Percentiles rank a stretch among this genome's conserved stretches.
Conservation (phyloP, 331 rosid species). For the Malus hybrid region DNA sequence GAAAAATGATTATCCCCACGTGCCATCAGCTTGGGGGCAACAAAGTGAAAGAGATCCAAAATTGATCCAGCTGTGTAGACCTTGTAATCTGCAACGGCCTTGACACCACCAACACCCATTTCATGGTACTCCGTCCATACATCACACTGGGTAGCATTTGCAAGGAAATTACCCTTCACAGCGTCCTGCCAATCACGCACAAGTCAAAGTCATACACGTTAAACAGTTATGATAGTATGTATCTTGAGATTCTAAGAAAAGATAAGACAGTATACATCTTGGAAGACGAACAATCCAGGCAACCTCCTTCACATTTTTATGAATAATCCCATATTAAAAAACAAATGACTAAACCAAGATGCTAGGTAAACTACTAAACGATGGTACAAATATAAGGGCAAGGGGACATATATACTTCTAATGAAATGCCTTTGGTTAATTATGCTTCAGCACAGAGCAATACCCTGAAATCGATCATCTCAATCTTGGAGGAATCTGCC, state of each 20-base stretch:
- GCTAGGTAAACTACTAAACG: not conserved
- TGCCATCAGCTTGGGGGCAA: constrained; percentile 84
- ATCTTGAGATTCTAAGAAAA: not conserved
- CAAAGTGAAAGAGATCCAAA: constrained; percentile 67
- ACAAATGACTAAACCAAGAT: not conserved
- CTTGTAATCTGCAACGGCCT: constrained; percentile 69
- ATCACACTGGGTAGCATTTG: constrained; percentile 61
- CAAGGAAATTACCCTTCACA: constrained; percentile 50
- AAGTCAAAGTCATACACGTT: not conserved
- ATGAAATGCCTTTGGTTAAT: not conserved
- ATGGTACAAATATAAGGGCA: not conserved
- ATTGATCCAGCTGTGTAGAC: constrained; percentile 57
- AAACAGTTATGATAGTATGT: not conserved
- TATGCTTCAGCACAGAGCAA: constrained; percentile 9
- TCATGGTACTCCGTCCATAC: constrained; percentile 92
- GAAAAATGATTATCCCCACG: constrained; percentile 85
- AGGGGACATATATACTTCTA: not conserved
- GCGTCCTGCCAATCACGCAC: constrained; percentile 42
- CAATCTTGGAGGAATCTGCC: constrained; percentile 58
- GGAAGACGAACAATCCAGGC: not conserved
- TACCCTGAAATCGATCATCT: constrained; percentile 79
- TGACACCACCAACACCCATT: constrained; percentile 77
- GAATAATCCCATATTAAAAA: not conserved
- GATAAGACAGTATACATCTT: not conserved
- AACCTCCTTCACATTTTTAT: not conserved